These are phyloP conservation scores for Cicer pinnatifidum DNA, from an alignment of 306 rosid species.

Conservation along the genomic window DNA sequence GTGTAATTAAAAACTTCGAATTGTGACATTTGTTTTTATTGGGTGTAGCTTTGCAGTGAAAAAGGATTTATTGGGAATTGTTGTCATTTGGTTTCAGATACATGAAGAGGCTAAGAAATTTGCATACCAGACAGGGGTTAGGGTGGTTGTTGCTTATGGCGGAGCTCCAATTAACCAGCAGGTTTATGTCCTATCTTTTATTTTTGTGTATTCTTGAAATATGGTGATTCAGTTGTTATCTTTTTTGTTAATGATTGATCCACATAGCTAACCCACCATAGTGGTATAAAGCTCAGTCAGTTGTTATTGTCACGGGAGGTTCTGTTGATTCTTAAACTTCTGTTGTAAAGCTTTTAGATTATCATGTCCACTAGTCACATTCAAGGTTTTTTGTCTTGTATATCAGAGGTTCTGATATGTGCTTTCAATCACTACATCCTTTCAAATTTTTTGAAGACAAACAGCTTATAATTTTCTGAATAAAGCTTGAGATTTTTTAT, in stretches of 20 bases:
- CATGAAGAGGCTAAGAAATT: conserved; percentile 78
- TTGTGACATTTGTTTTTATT: conserved; percentile 2
- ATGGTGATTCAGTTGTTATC: conserved; percentile 16
- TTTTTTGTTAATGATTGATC: neutral
- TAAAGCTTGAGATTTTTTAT: neutral
- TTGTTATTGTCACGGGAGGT: neutral
- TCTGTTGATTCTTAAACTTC: neutral
- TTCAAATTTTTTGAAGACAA: neutral
- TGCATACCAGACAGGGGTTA: conserved; percentile 82
- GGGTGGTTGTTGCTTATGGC: conserved; percentile 92
- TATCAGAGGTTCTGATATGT: neutral
- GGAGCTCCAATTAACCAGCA: conserved; percentile 90
- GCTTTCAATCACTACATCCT: neutral
- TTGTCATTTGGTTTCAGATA: conserved; percentile 62
- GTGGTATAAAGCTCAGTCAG: neutral
- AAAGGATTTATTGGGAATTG: neutral
- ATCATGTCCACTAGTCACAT: neutral
- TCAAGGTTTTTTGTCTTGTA: neutral
- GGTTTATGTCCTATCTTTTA: conserved; percentile 50
- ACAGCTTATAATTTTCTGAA: neutral
- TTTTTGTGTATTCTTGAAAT: neutral
- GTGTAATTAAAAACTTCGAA: neutral
- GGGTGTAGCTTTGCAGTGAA: conserved; percentile 18
- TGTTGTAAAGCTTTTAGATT: neutral
- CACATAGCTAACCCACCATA: neutral